Base-by-base conservation (phyloP, 306 rosid species). In the Crotalaria pallida region DNA sequence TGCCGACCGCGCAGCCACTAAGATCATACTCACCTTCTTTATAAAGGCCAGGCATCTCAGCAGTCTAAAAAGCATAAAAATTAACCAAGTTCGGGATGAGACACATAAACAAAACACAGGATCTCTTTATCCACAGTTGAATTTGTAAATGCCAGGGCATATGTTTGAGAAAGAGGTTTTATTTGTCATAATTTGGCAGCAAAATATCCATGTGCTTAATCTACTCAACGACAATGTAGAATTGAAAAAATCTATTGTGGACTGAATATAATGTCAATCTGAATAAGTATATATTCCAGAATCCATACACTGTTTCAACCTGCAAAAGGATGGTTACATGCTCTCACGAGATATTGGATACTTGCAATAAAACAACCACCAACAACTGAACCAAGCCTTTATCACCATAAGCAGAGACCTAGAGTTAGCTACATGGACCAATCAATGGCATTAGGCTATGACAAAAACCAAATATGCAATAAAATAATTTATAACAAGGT, bases 41-140 rank as follows among this genome's bases (percentile, higher is more conserved):
- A 24, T 94, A 94, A 44, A 94, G 92, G 65, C 83, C 95, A 6
- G 99, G 99, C 99, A 94, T 94, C 82, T 94, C 99, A 48, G 97
- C 97, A 18, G 96, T 94, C 99, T 91, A 80, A 70, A 47, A 82
- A 72, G 71, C 48, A 75, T 27, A 7, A 45, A 18, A 73, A 67
- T 68, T 50, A 41, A 77, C 31, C 13, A 8, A 67, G 47, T 29
- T 33, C 56, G 55, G 40, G n/a, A 18, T 18, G 22, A 49, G 55
- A 82, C 22, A 67, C 10, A 38, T 23, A 33, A 7, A 38, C 10
- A 70, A 69, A 47, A 47, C 3, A 58, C 8, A 65, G 7, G 19
- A 23, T 34, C 45, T 1, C 65, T 45, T 64, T 7, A 8, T 63
- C 12, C 23, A 40, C 24, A 38, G 5, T 50, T 24, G 59, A 50